Conservation (phyloP, 192 early-diverging fungal genomes). For the Coemansia sp. region DNA sequence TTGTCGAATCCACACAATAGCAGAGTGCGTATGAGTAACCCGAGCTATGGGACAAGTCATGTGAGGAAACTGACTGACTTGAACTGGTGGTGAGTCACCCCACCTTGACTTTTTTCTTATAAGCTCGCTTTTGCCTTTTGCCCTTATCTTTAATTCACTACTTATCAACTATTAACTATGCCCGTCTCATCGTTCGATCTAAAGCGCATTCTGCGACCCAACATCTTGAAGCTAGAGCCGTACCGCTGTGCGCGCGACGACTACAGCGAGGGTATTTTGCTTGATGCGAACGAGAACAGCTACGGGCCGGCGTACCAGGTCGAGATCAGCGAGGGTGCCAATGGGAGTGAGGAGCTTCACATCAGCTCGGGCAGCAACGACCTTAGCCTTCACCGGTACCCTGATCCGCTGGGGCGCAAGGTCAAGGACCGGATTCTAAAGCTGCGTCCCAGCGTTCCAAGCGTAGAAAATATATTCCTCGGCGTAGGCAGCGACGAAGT, state of each 20-base stretch:
- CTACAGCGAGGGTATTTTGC: conserved; percentile 85
- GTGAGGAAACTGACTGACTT: not conserved
- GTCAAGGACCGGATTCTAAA: conserved; percentile 77
- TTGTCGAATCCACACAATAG: not conserved
- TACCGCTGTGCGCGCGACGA: conserved; percentile 99
- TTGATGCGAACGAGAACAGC: conserved; percentile 99
- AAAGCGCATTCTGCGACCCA: conserved; percentile 71
- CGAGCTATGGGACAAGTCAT: not conserved
- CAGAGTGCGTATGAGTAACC: not conserved
- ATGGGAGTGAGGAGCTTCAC: conserved; percentile 16
- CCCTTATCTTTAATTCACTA: not conserved
- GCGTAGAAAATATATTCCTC: conserved; percentile 77
- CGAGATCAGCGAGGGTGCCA: conserved; percentile 31
- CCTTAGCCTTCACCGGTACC: conserved; percentile 84
- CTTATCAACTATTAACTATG: conserved; percentile 1
- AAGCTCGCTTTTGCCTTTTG: not conserved
- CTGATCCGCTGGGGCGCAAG: conserved; percentile 85
- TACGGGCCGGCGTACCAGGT: conserved; percentile 65
- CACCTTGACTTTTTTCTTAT: conserved; percentile 5
- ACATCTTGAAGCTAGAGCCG: conserved; percentile 77
- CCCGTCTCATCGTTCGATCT: conserved; percentile 54
- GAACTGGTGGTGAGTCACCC: not conserved
- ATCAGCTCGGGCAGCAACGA: conserved; percentile 20
- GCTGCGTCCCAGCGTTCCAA: conserved; percentile 66
- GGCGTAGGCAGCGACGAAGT: conserved; percentile 98